Base-by-base conservation (phyloP, 768 basidiomycete genomes). In the Russula compacta region DNA sequence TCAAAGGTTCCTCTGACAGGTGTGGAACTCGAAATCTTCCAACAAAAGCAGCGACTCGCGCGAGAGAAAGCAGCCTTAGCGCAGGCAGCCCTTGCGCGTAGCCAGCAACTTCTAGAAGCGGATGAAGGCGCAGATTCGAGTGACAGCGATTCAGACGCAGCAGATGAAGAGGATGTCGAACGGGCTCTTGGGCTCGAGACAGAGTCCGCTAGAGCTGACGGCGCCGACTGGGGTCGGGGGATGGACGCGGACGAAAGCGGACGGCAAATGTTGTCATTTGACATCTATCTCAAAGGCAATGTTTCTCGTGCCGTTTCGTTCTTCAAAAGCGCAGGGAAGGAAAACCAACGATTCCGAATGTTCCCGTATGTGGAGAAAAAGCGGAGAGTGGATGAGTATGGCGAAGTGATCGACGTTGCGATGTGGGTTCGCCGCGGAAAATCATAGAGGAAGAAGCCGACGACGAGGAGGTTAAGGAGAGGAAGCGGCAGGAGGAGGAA, bases 221-320 rank as follows among this genome's bases (percentile, higher is more conserved):
- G 76, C 7, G 71, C 74, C 21, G 87, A 86, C 68, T 91, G 88
- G 87, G 79, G 77, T 35, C 55, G 65, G 2, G 69, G 55, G 21
- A 71, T 87, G 61, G 89, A 91, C 64, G 81, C 81, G 46, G 91
- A 92, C 62, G 90, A 93, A 60, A 83, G 84, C 2, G 69, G 84
- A 14, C 86, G 83, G 67, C 85, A 88, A 43, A 73, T 87, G 56
- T 74, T 95, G 42, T 95, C 92, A 1, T 99, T 90, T 68, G 97
- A 99, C 73, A 97, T 98, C 66, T 98, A 92, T 72, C 80, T 98
- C 63, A 97, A 95, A 72, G 95, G 95, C n/a, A 93, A 95, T 64
- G 90, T 94, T 49, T 86, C 89, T 32, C 88, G 89, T 65, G 78
- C 87, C 29, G 89, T 84, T 1, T 86, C 87, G 2, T 94, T 93